Evolutionary conservation across 495 filamentous ascomycete species (phyloP).

Genomic region (Xylaria intraflava): DNA sequence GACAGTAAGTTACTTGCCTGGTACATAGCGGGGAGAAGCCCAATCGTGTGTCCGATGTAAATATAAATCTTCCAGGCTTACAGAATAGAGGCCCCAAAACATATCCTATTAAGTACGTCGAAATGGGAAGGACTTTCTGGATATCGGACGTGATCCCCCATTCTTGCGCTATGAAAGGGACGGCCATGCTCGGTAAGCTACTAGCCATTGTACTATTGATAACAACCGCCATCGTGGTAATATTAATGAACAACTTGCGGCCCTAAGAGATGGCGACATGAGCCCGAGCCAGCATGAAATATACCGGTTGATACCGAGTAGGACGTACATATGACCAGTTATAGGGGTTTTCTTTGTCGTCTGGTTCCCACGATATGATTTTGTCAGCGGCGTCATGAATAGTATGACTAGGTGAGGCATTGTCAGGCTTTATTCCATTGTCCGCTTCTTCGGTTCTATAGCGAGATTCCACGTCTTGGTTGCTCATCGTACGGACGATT

Average conservation of each 20-base stretch:
- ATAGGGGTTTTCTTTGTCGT: conserved; percentile 49
- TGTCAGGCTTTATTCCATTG: conserved; percentile 21
- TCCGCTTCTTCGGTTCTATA: conserved; percentile 33
- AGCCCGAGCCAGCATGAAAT: neutral
- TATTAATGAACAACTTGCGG: conserved; percentile 52
- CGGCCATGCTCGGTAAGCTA: conserved; percentile 58
- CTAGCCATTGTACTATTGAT: conserved; percentile 71
- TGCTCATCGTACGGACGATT: conserved; percentile 31
- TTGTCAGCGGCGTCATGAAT: conserved; percentile 19
- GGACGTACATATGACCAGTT: conserved; percentile 44
- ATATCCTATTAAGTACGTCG: conserved; percentile 68
- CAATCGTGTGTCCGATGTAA: neutral
- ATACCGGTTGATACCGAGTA: neutral
- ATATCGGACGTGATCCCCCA: conserved; percentile 52
- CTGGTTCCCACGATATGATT: conserved; percentile 43
- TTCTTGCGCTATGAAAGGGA: conserved; percentile 48
- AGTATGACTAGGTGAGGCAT: conserved; percentile 8
- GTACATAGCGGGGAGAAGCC: conserved; percentile 6
- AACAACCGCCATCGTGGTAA: conserved; percentile 55
- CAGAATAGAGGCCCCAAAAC: conserved; percentile 43
- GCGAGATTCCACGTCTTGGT: conserved; percentile 27
- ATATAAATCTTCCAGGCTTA: conserved; percentile 13
- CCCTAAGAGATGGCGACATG: conserved; percentile 19
- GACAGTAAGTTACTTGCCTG: conserved; percentile 13
- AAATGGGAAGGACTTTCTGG: conserved; percentile 64